Percentiles rank a stretch among this genome's conserved stretches.
Evolutionary conservation across 768 basidiomycete species (phyloP).

Genomic region (Austroboletus festivus): DNA sequence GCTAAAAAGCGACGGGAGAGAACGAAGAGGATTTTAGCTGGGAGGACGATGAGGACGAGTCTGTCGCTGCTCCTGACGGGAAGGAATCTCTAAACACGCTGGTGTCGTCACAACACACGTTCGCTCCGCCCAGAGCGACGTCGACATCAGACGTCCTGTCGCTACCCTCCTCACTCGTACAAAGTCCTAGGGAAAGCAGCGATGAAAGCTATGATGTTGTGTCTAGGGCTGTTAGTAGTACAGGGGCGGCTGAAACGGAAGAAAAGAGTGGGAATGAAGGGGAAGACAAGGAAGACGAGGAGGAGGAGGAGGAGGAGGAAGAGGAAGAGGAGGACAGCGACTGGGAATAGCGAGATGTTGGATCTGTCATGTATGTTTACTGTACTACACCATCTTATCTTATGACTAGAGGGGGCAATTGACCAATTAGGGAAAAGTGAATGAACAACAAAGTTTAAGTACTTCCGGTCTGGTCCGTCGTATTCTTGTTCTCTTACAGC

Average conservation of each 20-base stretch:
- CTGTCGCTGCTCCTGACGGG: conserved; percentile 15
- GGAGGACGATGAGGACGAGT: conserved; percentile 90
- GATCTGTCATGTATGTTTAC: not conserved
- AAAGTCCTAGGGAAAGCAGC: conserved; percentile 53
- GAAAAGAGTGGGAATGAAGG: conserved; percentile 31
- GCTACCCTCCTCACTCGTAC: conserved; percentile 33
- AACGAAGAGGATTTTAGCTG: conserved; percentile 89
- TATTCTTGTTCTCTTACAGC: not conserved
- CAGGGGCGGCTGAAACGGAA: conserved; percentile 32
- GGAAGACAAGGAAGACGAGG: conserved; percentile 27
- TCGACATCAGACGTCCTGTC: conserved; percentile 20
- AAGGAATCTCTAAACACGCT: conserved; percentile 12
- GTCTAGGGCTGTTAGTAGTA: conserved; percentile 48
- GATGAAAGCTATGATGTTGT: conserved; percentile 71
- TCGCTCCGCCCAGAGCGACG: conserved; percentile 20
- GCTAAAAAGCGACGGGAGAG: conserved; percentile 49
- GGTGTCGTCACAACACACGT: conserved; percentile 23
- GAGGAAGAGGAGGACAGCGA: conserved; percentile 35
- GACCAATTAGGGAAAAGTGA: conserved; percentile 16
- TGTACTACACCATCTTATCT: conserved; percentile 23
- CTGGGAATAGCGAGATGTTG: conserved; percentile 49
- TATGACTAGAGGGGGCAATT: too few relatives aligned
- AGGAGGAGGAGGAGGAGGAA: conserved; percentile 28
- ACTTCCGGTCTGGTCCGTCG: not conserved
- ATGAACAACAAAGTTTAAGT: not conserved